These are phyloP conservation scores for Aspergillus fumigatiaffinis DNA, from an alignment of 2,329 filamentous ascomycete species.

Conservation along the genomic window DNA sequence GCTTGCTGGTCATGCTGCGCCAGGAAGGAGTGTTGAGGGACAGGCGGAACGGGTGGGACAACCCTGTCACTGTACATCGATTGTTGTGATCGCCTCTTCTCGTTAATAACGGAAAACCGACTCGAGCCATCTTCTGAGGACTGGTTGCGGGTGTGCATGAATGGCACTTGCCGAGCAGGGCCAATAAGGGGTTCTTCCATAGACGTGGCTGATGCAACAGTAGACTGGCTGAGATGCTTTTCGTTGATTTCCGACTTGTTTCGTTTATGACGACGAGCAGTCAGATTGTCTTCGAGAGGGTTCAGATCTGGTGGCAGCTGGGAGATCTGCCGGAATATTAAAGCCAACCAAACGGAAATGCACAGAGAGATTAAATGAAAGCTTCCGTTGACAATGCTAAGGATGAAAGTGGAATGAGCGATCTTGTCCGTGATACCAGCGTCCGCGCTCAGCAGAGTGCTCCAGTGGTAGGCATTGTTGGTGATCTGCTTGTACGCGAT, in stretches of 20 bases:
- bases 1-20: slow-evolving; percentile 26
- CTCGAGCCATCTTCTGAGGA: slow-evolving; percentile 57
- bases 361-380: slow-evolving; percentile 68
- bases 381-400: slow-evolving; percentile 59
- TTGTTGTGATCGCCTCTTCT: slow-evolving; percentile 47
- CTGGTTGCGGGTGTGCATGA: slow-evolving; percentile 69
- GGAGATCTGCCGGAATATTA: slow-evolving; percentile 78
- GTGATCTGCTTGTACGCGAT: slow-evolving; percentile 51
- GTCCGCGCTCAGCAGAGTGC: slow-evolving; percentile 58
- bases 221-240: slow-evolving; percentile 57
- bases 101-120: slow-evolving; percentile 47
- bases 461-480: slow-evolving; percentile 54
- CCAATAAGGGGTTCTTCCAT: slow-evolving; percentile 43
- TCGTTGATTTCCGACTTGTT: slow-evolving; percentile 62
- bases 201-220: slow-evolving; percentile 39
- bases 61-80: slow-evolving; percentile 39
- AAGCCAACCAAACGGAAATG: slow-evolving; percentile 69
- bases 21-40: slow-evolving; percentile 28
- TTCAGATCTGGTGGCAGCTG: slow-evolving; percentile 91
- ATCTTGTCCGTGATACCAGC: slow-evolving; percentile 56
- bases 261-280: slow-evolving; percentile 69
- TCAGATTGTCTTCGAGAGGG: slow-evolving; percentile 81
- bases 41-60: slow-evolving; percentile 28
- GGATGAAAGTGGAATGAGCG: slow-evolving; percentile 64
- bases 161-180: slow-evolving; percentile 59